A percentile compares a stretch with the other conserved stretches of the same genome.
phyloP scores from a whole-genome alignment of 2,329 filamentous ascomycete genomes.

The Diplodia corticola region DNA sequence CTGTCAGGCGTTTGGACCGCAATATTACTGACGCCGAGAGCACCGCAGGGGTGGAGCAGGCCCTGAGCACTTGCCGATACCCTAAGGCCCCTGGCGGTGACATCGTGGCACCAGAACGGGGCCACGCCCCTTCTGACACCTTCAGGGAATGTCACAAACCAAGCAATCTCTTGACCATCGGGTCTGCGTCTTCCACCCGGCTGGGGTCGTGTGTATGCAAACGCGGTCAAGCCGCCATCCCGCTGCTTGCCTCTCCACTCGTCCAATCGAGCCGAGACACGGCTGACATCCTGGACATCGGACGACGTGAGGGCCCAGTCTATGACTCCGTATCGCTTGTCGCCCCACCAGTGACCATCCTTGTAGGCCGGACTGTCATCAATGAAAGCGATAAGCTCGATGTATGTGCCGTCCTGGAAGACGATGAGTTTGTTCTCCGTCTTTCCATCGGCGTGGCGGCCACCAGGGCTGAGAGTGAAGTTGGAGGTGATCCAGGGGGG shows the following conservation, averaged over 20 bases:
- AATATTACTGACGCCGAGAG: constrained; percentile 45
- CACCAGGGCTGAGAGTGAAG: constrained; percentile 62
- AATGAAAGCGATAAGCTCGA: constrained; percentile 67
- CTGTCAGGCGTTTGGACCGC: constrained; percentile 29
- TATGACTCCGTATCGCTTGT: constrained; percentile 53
- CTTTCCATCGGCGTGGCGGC: constrained; percentile 60
- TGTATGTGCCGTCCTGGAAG: constrained; percentile 64
- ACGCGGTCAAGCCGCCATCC: background rate
- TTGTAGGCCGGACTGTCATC: constrained; percentile 46
- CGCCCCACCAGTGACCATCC: constrained; percentile 59
- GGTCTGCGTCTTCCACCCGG: constrained; percentile 36
- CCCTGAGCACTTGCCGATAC: constrained; percentile 51
- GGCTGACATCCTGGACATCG: constrained; percentile 26
- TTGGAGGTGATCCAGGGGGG: constrained; percentile 54
- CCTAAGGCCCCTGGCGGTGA: constrained; percentile 56
- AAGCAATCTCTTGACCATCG: constrained; percentile 59
- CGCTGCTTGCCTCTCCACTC: background rate
- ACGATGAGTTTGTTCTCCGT: constrained; percentile 65
- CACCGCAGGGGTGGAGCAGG: constrained; percentile 54
- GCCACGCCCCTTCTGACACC: constrained; percentile 51
- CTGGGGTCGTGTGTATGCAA: background rate
- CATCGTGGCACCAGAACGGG: constrained; percentile 65
- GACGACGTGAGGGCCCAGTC: constrained; percentile 61
- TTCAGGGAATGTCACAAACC: constrained; percentile 58
- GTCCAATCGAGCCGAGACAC: background rate